phyloP scores from a whole-genome alignment of 371 early-diverging fungal species.

The Mucor saturninus region DNA sequence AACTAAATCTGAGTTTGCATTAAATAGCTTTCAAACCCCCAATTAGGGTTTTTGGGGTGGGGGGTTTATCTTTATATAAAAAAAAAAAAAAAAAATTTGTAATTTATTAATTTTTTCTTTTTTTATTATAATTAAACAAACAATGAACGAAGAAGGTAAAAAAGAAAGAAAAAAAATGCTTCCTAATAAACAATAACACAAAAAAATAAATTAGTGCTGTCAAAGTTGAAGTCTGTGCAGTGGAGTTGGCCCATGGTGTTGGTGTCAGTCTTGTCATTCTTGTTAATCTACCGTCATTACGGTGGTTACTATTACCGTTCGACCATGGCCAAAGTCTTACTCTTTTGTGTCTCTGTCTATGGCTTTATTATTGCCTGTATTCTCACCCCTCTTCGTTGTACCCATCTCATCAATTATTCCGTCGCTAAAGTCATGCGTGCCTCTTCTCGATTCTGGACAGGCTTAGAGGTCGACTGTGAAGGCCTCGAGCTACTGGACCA shows the following conservation, averaged over 20 bases:
- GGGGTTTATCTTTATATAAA: background rate
- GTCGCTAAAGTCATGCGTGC: constrained; percentile 64
- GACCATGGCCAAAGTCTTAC: constrained; percentile 24
- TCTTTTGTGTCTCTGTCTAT: constrained; percentile 39
- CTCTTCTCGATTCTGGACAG: constrained; percentile 55
- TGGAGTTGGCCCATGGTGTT: constrained; percentile 5
- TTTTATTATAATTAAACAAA: background rate
- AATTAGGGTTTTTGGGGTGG: constrained; percentile 9
- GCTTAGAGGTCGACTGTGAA: constrained; percentile 62
- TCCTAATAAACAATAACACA: too few species aligned
- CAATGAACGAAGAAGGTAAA: constrained; percentile 17
- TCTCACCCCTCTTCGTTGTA: constrained; percentile 50
- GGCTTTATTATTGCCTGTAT: constrained; percentile 55
- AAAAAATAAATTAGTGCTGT: too few species aligned
- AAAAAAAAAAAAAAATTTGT: background rate
- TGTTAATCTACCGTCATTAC: constrained; percentile 14
- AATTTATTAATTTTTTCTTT: constrained; percentile 7
- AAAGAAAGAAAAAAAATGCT: background rate
- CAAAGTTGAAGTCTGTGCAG: background rate
- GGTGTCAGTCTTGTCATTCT: constrained; percentile 5
- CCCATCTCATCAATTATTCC: constrained; percentile 62
- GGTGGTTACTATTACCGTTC: constrained; percentile 43
- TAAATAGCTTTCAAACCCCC: constrained; percentile 5
- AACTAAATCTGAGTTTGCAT: constrained; percentile 4
- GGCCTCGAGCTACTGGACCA: constrained; percentile 62